These are phyloP conservation scores for Mitragyna speciosa DNA, from an alignment of 257 asterid species.

Conservation along the genomic window DNA sequence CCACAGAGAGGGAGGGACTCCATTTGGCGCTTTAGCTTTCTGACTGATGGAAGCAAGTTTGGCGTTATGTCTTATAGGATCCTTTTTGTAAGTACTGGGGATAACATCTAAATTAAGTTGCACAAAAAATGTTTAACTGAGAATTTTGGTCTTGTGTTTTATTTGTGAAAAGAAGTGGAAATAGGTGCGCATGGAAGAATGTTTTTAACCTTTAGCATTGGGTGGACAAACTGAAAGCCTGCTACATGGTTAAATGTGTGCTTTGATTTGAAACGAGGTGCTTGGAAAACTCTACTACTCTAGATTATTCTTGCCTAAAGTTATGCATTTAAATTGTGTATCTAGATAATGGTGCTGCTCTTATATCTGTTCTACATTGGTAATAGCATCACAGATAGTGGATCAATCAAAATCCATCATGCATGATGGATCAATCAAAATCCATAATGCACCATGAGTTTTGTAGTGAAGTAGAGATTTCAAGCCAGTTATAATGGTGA, in stretches of 20 bases:
- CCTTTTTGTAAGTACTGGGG: neutral
- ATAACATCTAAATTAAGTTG: neutral
- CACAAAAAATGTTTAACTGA: neutral
- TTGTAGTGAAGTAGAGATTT: neutral
- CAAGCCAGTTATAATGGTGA: neutral
- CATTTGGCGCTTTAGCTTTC: neutral
- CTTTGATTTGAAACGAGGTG: neutral
- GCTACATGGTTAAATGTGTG: neutral
- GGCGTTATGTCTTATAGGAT: neutral
- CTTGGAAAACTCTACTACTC: neutral
- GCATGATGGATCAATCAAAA: too few species aligned
- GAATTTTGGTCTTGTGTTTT: neutral
- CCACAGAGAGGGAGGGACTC: neutral
- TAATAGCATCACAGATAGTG: neutral
- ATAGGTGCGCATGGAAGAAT: neutral
- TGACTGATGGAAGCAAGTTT: neutral
- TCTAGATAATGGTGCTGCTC: neutral
- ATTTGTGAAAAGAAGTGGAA: neutral
- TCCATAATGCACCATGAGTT: neutral
- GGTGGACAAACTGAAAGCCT: neutral
- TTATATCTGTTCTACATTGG: neutral
- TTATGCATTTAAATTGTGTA: neutral
- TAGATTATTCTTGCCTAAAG: neutral
- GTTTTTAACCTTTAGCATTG: neutral
- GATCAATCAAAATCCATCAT: neutral